A percentile compares a stretch with the other conserved stretches of the same genome.
Evolutionary conservation across 768 basidiomycete genomes (phyloP).

Genomic region (Boletus rufocinnamomeus): DNA sequence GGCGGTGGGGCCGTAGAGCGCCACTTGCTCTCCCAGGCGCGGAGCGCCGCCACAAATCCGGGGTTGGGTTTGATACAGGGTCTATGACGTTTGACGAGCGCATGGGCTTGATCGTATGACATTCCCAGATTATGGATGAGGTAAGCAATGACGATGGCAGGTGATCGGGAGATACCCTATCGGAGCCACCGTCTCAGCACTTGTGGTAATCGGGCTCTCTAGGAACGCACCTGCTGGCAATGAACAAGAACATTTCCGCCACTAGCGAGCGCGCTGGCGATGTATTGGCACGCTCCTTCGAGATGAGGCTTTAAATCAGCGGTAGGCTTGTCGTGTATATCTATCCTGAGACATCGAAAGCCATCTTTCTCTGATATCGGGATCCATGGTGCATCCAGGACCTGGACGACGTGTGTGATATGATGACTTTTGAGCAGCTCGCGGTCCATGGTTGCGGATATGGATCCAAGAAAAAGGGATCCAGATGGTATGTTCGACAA

Average conservation of each 20-base stretch:
- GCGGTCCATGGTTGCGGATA: conserved; percentile 58
- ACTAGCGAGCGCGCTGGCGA: conserved; percentile 57
- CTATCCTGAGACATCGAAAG: conserved; percentile 61
- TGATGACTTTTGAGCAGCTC: conserved; percentile 49
- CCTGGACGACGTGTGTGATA: conserved; percentile 65
- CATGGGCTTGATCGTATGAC: conserved; percentile 66
- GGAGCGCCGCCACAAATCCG: conserved; percentile 64
- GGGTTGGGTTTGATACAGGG: conserved; percentile 78
- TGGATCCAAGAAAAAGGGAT: conserved; percentile 68
- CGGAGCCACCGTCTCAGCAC: conserved; percentile 8
- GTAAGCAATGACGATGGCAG: conserved; percentile 78
- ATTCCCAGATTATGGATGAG: conserved; percentile 74
- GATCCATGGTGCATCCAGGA: conserved; percentile 66
- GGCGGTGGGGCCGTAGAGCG: conserved; percentile 18
- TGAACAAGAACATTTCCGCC: conserved; percentile 75
- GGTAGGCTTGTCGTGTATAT: conserved; percentile 60
- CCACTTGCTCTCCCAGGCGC: conserved; percentile 55
- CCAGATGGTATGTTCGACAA: conserved; percentile 37
- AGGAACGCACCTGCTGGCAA: conserved; percentile 69
- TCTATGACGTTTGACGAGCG: conserved; percentile 62
- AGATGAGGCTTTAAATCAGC: conserved; percentile 70
- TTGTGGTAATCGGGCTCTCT: not conserved
- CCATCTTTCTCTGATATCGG: conserved; percentile 49
- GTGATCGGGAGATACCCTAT: conserved; percentile 77
- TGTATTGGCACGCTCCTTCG: conserved; percentile 66